Evolutionary conservation across 1,284 basidiomycete species (phyloP), one percentile per base, ranked within the genome.

Genomic region (Ganoderma boninense): DNA sequence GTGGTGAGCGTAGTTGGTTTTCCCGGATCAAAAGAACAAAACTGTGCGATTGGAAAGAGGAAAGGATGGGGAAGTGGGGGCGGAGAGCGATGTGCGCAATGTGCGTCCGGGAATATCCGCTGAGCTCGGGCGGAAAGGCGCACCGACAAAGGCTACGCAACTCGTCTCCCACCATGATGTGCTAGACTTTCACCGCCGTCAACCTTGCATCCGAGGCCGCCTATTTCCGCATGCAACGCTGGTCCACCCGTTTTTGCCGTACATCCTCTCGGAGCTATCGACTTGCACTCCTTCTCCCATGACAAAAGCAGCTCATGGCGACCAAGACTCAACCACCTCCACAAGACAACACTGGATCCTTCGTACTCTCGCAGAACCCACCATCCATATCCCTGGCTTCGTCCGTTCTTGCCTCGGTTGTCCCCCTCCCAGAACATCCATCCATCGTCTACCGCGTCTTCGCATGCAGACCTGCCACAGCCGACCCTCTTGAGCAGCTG

Each of bases 371-470:
- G 52, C 80, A 80, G 65, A 70, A 71, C 65, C 78, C 81, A 1
- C 79, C 81, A 11, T 65, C 73, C 4, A 77, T 86, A 44, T 79
- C 81, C 14, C 74, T 79, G 13, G 79, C 73, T 16, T 82, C 80
- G 20, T 64, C 77, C 59, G 46, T 82, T n/a, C 80, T 83, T 62
- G 79, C 80, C n/a, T 84, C 85, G 13, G 69, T 79, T 29, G 77
- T 86, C 64, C n/a, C 77, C 66, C 72, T 86, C 14, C 83, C 84
- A 0, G 66, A 77, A 46, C 65, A 80, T 69, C 71, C 83, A n/a
- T 74, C 75, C 71, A 82, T 92, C 67, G 78, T 79, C 29, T 90
- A 86, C 76, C 81, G 82, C 59, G 80, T 85, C 64, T 89, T 85
- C 77, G 73, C 80, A 40, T 68, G 77, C 32, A 68, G 73, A 18